Conservation (phyloP, 176 grass and related monocot genomes). For the Urochloa ruziziensis region DNA sequence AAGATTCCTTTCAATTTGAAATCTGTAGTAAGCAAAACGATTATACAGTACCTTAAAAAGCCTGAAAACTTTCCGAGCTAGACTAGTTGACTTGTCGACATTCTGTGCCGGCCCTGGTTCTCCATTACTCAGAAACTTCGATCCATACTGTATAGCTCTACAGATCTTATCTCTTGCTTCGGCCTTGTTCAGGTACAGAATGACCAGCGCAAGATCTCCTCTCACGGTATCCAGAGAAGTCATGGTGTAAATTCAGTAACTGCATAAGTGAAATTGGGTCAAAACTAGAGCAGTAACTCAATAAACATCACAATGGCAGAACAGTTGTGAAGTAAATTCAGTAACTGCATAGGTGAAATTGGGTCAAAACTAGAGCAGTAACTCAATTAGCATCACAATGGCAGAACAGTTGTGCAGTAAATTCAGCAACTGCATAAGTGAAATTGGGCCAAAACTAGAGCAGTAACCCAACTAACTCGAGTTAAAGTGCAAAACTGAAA, state of each 20-base stretch:
- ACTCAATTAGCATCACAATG: neutral
- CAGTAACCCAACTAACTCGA: fast-evolving
- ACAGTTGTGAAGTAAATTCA: neutral
- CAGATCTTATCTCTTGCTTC: constrained; percentile 91
- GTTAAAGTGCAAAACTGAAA: no score
- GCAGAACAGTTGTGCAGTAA: neutral
- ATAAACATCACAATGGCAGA: neutral
- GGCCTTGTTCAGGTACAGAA: constrained; percentile 82
- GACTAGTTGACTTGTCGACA: constrained; percentile 83
- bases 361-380: neutral
- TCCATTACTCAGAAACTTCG: constrained; percentile 80
- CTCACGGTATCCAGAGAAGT: constrained; percentile 49
- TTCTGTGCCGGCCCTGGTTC: constrained; percentile 79
- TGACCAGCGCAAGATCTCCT: constrained; percentile 68
- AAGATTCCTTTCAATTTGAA: neutral
- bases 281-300: neutral
- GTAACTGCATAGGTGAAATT: neutral
- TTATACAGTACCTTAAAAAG: constrained; percentile 66
- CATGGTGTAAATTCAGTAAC: constrained; percentile 46
- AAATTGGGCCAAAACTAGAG: neutral
- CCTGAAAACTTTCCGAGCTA: constrained; percentile 83
- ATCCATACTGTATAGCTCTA: constrained; percentile 85
- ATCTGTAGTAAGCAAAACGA: neutral
- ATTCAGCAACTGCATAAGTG: constrained; percentile 1
- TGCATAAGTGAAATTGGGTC: neutral